Percentiles rank a stretch among this genome's conserved stretches.
Evolutionary conservation across 169 alveolate species (phyloP).

Genomic region (Plasmodium inui): DNA sequence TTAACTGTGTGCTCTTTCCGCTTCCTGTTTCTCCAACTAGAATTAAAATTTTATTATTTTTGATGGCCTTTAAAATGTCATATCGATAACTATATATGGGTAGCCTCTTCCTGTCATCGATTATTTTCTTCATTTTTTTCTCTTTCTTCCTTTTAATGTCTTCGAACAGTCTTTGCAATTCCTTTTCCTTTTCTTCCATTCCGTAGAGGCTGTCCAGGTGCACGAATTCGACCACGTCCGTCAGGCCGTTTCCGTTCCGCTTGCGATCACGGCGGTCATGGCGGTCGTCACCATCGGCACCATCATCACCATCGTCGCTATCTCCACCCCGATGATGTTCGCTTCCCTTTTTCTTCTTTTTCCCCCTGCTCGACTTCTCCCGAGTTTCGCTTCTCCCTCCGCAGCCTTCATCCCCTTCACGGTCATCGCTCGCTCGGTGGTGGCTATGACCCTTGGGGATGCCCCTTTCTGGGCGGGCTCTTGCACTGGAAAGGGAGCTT

Average conservation of each 20-base stretch:
- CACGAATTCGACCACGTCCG: slow-evolving; percentile 79
- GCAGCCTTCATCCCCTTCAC: neutral
- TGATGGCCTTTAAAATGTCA: slow-evolving; percentile 92
- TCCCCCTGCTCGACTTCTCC: neutral
- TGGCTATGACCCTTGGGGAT: neutral
- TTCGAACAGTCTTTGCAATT: slow-evolving; percentile 39
- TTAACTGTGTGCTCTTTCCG: slow-evolving; percentile 99
- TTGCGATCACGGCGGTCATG: neutral
- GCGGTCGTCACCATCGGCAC: neutral
- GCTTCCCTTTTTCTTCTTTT: slow-evolving; percentile 33
- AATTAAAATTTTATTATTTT: slow-evolving; percentile 93
- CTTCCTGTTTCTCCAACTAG: slow-evolving; percentile 99
- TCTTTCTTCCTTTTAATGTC: slow-evolving; percentile 75
- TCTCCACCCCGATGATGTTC: neutral
- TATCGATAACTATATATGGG: slow-evolving; percentile 96
- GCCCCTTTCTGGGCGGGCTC: neutral
- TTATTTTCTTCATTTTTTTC: slow-evolving; percentile 77
- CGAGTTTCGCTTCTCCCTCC: neutral
- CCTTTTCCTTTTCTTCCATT: slow-evolving; percentile 78
- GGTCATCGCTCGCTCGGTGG: neutral
- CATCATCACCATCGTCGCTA: neutral
- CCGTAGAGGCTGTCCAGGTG: slow-evolving; percentile 77
- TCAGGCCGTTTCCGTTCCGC: slow-evolving; percentile 76
- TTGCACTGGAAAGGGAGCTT: neutral
- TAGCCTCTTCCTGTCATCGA: slow-evolving; percentile 86